phyloP scores from a whole-genome alignment of 495 filamentous ascomycete species.

The Cercophora newfieldiana region DNA sequence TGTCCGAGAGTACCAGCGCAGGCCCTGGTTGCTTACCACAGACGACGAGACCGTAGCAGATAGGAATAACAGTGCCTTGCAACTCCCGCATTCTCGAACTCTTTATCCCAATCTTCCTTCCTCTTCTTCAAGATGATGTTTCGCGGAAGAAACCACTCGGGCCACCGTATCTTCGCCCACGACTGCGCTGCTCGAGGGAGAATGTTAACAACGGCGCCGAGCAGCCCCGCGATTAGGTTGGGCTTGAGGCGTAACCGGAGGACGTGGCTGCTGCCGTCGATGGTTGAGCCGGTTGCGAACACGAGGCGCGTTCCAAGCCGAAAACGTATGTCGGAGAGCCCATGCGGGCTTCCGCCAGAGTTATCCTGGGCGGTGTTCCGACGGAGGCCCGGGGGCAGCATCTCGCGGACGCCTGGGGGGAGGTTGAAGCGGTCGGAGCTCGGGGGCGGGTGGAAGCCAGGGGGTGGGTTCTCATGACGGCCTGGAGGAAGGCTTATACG shows the following conservation, averaged over 20 bases:
- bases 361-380: constrained; percentile 7
- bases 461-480: constrained; percentile 1
- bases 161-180: constrained; percentile 14
- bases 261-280: constrained; percentile 9
- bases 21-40: constrained; percentile 7
- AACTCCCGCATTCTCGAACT: constrained; percentile 15
- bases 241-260: constrained; percentile 7
- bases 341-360: constrained; percentile 6
- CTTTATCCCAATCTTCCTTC: constrained; percentile 14
- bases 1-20: constrained; percentile 16
- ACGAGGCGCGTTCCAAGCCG: constrained; percentile 14
- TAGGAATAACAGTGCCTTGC: constrained; percentile 13
- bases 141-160: constrained; percentile 15
- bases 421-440: neutral
- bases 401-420: neutral
- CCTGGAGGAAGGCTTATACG: constrained; percentile 7
- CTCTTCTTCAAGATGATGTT: constrained; percentile 14
- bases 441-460: neutral
- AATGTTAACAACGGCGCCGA: constrained; percentile 9
- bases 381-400: constrained; percentile 10
- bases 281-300: constrained; percentile 10
- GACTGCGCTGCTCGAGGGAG: constrained; percentile 12
- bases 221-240: constrained; percentile 12
- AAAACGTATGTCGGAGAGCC: constrained; percentile 10
- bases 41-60: constrained; percentile 9